These are phyloP conservation scores for Drechslerella stenobrocha DNA, from an alignment of 2,329 filamentous ascomycete species.

Conservation along the genomic window DNA sequence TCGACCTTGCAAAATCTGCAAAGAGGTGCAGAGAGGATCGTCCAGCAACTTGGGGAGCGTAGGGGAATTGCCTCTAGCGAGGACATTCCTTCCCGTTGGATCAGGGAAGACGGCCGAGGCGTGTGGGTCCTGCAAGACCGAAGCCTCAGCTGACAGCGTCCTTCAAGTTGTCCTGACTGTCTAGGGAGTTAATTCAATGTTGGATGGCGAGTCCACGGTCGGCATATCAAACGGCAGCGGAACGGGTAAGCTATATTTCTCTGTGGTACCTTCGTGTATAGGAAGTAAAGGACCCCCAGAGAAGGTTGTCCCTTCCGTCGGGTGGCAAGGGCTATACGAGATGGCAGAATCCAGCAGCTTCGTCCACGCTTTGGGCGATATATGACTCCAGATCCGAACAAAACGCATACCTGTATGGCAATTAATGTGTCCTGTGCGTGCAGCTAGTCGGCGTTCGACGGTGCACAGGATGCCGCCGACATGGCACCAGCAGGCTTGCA, in stretches of 20 bases:
- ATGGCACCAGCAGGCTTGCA: slow-evolving; percentile 20
- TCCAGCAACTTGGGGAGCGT: not conserved
- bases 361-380: no score
- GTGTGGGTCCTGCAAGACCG: slow-evolving; percentile 40
- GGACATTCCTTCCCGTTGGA: slow-evolving; percentile 23
- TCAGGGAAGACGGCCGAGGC: slow-evolving; percentile 16
- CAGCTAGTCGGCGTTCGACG: no score
- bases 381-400: no score
- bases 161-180: slow-evolving; percentile 6
- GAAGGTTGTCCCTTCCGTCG: no score
- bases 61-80: slow-evolving; percentile 27
- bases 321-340: no score
- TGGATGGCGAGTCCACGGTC: not conserved
- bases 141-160: slow-evolving; percentile 29
- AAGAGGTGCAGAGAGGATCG: slow-evolving; percentile 22
- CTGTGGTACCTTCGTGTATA: not conserved
- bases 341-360: not conserved
- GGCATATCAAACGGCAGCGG: slow-evolving; percentile 12
- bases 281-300: slow-evolving; percentile 4
- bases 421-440: no score
- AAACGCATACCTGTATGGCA: no score
- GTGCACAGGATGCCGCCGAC: no score
- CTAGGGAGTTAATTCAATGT: not conserved
- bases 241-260: not conserved
- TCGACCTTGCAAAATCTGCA: slow-evolving; percentile 15